phyloP scores from a whole-genome alignment of 2,329 filamentous ascomycete species.

The Dryadomyces sulphureus region DNA sequence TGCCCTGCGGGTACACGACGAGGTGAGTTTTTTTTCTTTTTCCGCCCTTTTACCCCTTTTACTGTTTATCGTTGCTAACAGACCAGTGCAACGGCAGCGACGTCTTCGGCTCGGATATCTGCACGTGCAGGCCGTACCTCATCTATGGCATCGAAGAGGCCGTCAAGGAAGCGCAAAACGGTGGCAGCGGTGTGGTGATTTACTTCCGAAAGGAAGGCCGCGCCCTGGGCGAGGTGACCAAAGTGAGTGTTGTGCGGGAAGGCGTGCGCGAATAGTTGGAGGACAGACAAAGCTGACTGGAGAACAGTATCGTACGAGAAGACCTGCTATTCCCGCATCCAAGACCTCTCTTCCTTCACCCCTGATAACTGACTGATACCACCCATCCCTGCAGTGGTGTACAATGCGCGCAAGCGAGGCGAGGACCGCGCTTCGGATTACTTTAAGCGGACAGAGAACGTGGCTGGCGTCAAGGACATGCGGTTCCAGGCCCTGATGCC shows the following conservation, averaged over 20 bases:
- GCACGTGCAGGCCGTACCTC: constrained; percentile 88
- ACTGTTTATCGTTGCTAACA: neutral
- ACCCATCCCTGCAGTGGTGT: constrained; percentile 32
- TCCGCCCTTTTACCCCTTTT: neutral
- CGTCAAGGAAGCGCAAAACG: constrained; percentile 89
- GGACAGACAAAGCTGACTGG: no score
- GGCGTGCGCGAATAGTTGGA: no score
- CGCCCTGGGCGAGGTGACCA: constrained; percentile 88
- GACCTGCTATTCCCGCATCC: neutral
- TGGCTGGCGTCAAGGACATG: constrained; percentile 94
- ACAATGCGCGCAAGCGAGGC: constrained; percentile 71
- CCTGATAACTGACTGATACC: neutral
- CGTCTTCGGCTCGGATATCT: constrained; percentile 95
- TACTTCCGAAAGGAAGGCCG: constrained; percentile 98
- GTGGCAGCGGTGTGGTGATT: constrained; percentile 87
- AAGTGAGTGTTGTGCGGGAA: no score
- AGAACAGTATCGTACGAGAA: constrained; percentile 12
- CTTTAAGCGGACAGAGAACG: constrained; percentile 95
- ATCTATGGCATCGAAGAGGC: constrained; percentile 96
- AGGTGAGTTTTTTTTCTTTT: constrained; percentile 25
- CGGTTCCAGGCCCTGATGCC: constrained; percentile 97
- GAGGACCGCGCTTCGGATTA: constrained; percentile 77
- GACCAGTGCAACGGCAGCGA: constrained; percentile 80
- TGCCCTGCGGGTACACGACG: constrained; percentile 66
- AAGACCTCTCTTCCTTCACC: neutral